Evolutionary conservation across 176 grass and related monocot species (phyloP), one percentile per base, ranked within the genome.

Genomic region (Saccharum officinarum): DNA sequence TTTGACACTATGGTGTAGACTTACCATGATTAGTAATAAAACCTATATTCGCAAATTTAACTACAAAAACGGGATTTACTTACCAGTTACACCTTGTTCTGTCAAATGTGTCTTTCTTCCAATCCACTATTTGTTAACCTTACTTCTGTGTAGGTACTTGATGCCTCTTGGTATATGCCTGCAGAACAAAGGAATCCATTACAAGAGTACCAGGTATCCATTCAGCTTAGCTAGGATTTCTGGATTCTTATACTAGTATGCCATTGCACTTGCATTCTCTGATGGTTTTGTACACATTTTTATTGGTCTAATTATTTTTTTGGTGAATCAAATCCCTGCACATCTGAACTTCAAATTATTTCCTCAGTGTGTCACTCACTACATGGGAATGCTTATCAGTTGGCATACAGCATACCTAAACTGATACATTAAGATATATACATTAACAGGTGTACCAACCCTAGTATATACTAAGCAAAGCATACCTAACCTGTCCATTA

Each of bases 161-260:
- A 98, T 84, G 93, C 96, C 80, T 98, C 96, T 86, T 98, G 96
- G 96, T 98, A 98, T 59, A 98, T 98, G 93, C 93, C 93, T 47
- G 86, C 81, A 1, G 96, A 95, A 57, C 91, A 98, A 90, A 81
- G 96, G 78, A 98, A 92, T 64, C 87, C 96, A 3, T 88, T 98
- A 82, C 96, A 98, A 85, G 93, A 98, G 80, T 98, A 95, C 79
- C 96, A 99, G 93, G 96, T 95, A 69, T 13, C 1, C 46, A 26
- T 61, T 78, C 22, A 2, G 1, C 47, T 38, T 83, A 9, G 9
- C 5, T 7, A 46, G 44, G 9, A 46, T 77, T 86, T 22, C 25
- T 23, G 3, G 38, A 65, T 17, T 69, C 36, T 71, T 75, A 20
- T 31, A 4, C 8, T 82, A 36, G 67, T 61, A 44, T 34, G 18